These are phyloP conservation scores for Limonomyces culmigenus DNA, from an alignment of 1,284 basidiomycete genomes.

Conservation along the genomic window DNA sequence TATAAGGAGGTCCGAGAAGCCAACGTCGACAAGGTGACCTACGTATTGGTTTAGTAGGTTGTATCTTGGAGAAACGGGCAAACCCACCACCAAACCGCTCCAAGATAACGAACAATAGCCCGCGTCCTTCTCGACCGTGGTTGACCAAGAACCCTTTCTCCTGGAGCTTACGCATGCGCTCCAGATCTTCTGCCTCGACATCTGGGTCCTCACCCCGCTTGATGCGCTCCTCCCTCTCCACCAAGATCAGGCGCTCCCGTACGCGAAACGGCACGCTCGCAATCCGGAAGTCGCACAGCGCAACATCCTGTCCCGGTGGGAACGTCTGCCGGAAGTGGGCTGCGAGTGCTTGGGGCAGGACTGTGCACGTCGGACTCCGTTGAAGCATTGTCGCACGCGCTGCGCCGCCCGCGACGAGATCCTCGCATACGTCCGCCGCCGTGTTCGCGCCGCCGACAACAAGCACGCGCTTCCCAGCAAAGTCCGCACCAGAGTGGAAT, in stretches of 20 bases:
- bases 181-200: constrained; percentile 13
- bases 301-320: constrained; percentile 22
- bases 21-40: constrained; percentile 21
- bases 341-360: constrained; percentile 14
- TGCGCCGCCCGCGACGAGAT: constrained; percentile 16
- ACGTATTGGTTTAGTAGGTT: too few species aligned
- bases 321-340: constrained; percentile 14
- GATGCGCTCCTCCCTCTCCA: constrained; percentile 18
- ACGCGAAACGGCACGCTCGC: constrained; percentile 24
- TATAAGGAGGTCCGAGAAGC: constrained; percentile 16
- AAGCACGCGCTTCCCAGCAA: constrained; percentile 27
- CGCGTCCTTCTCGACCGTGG: constrained; percentile 14
- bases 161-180: constrained; percentile 17
- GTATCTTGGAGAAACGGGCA: too few species aligned
- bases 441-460: constrained; percentile 29
- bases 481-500: constrained; percentile 21
- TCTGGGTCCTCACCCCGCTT: constrained; percentile 7
- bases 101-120: constrained; percentile 11
- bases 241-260: too few species aligned
- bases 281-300: constrained; percentile 27
- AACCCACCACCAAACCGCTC: too few species aligned
- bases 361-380: constrained; percentile 20
- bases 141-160: constrained; percentile 22
- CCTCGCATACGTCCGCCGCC: constrained; percentile 20
- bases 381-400: constrained; percentile 21